Conservation (phyloP, 495 filamentous ascomycete species). For the Aspergillus bertholletiae region DNA sequence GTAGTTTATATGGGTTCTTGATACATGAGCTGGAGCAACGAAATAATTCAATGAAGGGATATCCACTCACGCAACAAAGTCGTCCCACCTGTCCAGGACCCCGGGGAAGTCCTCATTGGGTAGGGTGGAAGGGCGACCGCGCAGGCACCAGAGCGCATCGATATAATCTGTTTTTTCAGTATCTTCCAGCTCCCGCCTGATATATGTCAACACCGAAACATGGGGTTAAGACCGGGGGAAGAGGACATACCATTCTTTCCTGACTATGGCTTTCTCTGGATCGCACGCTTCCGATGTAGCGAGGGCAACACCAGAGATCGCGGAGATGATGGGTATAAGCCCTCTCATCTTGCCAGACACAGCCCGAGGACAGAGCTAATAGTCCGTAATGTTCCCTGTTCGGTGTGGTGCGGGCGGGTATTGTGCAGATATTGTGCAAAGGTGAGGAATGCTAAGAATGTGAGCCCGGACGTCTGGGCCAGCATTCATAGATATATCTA, state of each 20-base stretch:
- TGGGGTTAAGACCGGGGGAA: not conserved
- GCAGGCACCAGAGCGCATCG: conserved; percentile 45
- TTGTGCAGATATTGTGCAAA: not conserved
- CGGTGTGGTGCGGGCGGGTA: not conserved
- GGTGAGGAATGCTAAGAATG: no score
- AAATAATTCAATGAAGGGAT: not conserved
- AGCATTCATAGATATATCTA: not conserved
- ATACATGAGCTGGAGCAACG: conserved; percentile 6
- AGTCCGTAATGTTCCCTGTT: not conserved
- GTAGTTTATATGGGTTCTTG: conserved; percentile 48
- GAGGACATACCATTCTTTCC: not conserved
- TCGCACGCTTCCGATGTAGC: not conserved
- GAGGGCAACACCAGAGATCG: not conserved
- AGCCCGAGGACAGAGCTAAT: not conserved
- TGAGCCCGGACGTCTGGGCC: not conserved
- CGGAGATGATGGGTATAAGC: not conserved
- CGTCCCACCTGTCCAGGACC: conserved; percentile 47
- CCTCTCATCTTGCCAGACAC: not conserved
- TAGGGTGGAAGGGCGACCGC: conserved; percentile 36
- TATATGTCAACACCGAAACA: not conserved
- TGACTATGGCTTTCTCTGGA: not conserved
- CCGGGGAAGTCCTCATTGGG: conserved; percentile 43
- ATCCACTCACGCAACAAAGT: conserved; percentile 51
- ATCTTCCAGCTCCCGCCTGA: not conserved
- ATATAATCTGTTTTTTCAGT: conserved; percentile 40